Percentiles rank a stretch among this genome's conserved stretches.
Conservation (phyloP, 345 rosid species). For the Alliaria petiolata region DNA sequence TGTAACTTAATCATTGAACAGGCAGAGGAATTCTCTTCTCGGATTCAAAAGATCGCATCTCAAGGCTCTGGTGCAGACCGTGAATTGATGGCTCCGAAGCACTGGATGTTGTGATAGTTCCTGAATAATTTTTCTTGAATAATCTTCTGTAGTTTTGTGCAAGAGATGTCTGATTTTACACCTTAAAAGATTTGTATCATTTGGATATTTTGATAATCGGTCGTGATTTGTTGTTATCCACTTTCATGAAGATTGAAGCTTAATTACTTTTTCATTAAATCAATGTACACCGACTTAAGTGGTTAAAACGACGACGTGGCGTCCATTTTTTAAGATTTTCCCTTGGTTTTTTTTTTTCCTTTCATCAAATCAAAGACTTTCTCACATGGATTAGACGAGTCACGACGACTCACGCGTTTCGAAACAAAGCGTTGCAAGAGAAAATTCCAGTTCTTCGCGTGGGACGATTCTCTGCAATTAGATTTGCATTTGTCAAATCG, state of each 20-base stretch:
- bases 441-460: neutral
- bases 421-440: slow-evolving; percentile 4
- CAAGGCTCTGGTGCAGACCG: slow-evolving; percentile 69
- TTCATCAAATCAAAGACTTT: neutral
- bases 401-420: slow-evolving; percentile 18
- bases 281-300: neutral
- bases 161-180: neutral
- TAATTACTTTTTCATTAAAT: neutral
- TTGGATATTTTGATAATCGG: neutral
- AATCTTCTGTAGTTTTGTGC: neutral
- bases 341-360: too few species aligned
- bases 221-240: neutral
- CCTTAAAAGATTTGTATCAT: slow-evolving; percentile 3
- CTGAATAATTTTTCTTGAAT: neutral
- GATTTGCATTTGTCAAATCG: neutral
- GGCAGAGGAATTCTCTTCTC: slow-evolving; percentile 93
- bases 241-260: neutral
- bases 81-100: slow-evolving; percentile 55
- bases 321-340: neutral
- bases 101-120: slow-evolving; percentile 59
- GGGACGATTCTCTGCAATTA: neutral
- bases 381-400: neutral
- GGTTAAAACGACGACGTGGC: slow-evolving; percentile 22
- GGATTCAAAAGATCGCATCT: slow-evolving; percentile 66
- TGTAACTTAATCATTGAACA: slow-evolving; percentile 27